Conservation (phyloP, 2,329 filamentous ascomycete species). For the Penicillium polonicum region DNA sequence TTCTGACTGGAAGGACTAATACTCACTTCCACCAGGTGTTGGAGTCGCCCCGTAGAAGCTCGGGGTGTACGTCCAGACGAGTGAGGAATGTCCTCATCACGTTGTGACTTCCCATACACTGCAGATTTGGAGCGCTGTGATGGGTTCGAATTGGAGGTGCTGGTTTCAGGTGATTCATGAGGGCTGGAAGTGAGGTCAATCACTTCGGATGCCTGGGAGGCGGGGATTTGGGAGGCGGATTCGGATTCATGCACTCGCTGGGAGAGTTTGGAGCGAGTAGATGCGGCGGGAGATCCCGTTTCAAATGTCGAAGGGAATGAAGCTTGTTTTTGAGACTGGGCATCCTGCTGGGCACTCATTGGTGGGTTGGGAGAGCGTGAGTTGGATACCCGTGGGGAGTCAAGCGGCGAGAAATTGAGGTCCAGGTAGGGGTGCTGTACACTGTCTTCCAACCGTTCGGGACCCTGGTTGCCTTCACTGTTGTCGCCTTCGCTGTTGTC, state of each 20-base stretch:
- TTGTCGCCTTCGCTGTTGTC: not conserved
- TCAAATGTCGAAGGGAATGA: not conserved
- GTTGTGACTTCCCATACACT: not conserved
- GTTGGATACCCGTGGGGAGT: constrained; percentile 7
- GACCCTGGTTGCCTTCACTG: not conserved
- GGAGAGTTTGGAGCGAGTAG: constrained; percentile 14
- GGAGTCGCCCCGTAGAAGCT: constrained; percentile 20
- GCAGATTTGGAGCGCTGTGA: not conserved
- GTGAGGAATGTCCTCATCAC: constrained; percentile 12
- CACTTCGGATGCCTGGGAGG: constrained; percentile 17
- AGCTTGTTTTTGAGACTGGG: constrained; percentile 2
- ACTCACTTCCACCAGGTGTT: constrained; percentile 21
- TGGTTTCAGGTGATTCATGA: not conserved
- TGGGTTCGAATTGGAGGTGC: not conserved
- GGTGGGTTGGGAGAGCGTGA: constrained; percentile 15
- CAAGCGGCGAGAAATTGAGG: constrained; percentile 8
- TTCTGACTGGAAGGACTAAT: constrained; percentile 20
- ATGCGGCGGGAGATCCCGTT: constrained; percentile 7
- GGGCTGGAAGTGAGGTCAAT: constrained; percentile 22
- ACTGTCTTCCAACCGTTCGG: constrained; percentile 12
- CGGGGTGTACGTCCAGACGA: constrained; percentile 19
- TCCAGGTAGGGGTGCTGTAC: constrained; percentile 17
- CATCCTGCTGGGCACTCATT: constrained; percentile 15
- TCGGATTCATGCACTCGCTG: not conserved
- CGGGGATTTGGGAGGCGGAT: constrained; percentile 8